These are phyloP conservation scores for Candolleomyces efflorescens DNA, from an alignment of 768 basidiomycete species.

Conservation along the genomic window DNA sequence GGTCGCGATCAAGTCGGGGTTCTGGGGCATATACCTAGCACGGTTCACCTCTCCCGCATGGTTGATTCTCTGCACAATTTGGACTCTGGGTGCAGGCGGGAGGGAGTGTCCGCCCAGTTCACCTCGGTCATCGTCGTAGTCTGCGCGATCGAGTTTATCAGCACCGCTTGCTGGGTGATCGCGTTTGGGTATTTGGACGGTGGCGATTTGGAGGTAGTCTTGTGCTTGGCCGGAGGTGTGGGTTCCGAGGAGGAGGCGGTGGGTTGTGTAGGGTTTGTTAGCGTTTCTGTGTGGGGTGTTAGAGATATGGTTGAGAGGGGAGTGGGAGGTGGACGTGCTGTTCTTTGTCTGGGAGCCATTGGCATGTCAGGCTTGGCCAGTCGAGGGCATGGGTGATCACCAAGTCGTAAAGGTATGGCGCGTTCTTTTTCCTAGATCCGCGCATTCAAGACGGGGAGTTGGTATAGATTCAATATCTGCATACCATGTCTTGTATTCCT, in stretches of 20 bases:
- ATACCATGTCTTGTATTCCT: slow-evolving; percentile 89
- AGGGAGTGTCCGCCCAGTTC: slow-evolving; percentile 93
- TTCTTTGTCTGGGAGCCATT: slow-evolving; percentile 99
- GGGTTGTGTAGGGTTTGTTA: slow-evolving; percentile 91
- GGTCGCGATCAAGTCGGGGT: slow-evolving; percentile 94
- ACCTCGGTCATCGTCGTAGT: slow-evolving; percentile 90
- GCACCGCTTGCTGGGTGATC: slow-evolving; percentile 55
- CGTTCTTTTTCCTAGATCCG: slow-evolving; percentile 83
- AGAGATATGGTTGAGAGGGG: background rate
- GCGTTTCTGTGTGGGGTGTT: slow-evolving; percentile 54
- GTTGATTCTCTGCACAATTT: slow-evolving; percentile 91
- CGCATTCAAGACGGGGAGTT: background rate
- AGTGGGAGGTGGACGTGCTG: slow-evolving; percentile 47
- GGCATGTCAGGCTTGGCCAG: slow-evolving; percentile 97
- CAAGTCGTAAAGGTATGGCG: slow-evolving; percentile 95
- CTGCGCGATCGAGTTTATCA: slow-evolving; percentile 71
- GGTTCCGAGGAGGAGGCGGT: slow-evolving; percentile 92
- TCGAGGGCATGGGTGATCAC: slow-evolving; percentile 97
- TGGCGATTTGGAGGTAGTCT: slow-evolving; percentile 95
- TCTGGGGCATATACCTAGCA: slow-evolving; percentile 99
- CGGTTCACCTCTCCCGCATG: slow-evolving; percentile 95
- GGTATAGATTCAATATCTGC: slow-evolving; percentile 1
- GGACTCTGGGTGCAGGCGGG: slow-evolving; percentile 80
- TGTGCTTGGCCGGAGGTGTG: slow-evolving; percentile 94
- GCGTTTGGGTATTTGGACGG: slow-evolving; percentile 88